phyloP scores from a whole-genome alignment of 805 yeast species.

The Jamesozyma lodderae region DNA sequence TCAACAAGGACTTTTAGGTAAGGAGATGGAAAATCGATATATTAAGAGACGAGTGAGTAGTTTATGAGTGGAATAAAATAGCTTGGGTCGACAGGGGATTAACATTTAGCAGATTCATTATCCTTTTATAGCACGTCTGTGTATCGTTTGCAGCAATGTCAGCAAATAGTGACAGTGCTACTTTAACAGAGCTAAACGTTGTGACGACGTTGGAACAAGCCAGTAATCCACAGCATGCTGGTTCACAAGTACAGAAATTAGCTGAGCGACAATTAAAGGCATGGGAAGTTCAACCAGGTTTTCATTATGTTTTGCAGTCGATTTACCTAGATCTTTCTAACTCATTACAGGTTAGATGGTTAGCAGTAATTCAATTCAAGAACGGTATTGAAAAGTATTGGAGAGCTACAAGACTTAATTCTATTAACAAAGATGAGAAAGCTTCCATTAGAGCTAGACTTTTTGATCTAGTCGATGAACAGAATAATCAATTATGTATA shows the following conservation, averaged over 20 bases:
- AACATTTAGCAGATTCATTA: too few relatives aligned
- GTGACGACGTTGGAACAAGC: slow-evolving; percentile 40
- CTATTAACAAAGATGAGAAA: slow-evolving; percentile 62
- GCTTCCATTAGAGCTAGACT: slow-evolving; percentile 46
- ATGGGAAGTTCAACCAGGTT: slow-evolving; percentile 63
- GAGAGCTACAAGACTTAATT: slow-evolving; percentile 56
- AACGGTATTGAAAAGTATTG: slow-evolving; percentile 81
- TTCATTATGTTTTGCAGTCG: slow-evolving; percentile 46
- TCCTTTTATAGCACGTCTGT: too few relatives aligned
- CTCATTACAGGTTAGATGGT: slow-evolving; percentile 69
- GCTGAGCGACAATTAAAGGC: slow-evolving; percentile 63
- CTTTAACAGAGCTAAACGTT: slow-evolving; percentile 25
- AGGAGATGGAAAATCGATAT: too few relatives aligned
- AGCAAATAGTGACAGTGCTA: slow-evolving; percentile 2
- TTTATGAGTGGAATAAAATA: too few relatives aligned
- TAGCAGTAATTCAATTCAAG: slow-evolving; percentile 79
- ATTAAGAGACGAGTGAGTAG: too few relatives aligned
- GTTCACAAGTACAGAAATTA: slow-evolving; percentile 38
- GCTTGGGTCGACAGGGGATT: too few relatives aligned
- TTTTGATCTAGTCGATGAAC: slow-evolving; percentile 54
- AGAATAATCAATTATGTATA: slow-evolving; percentile 61
- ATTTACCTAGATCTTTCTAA: slow-evolving; percentile 51
- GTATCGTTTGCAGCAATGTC: too few relatives aligned
- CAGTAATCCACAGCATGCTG: slow-evolving; percentile 40
- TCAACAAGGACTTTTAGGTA: too few relatives aligned